Evolutionary conservation across 2,329 filamentous ascomycete genomes (phyloP).

Genomic region (Helotiales sp.): DNA sequence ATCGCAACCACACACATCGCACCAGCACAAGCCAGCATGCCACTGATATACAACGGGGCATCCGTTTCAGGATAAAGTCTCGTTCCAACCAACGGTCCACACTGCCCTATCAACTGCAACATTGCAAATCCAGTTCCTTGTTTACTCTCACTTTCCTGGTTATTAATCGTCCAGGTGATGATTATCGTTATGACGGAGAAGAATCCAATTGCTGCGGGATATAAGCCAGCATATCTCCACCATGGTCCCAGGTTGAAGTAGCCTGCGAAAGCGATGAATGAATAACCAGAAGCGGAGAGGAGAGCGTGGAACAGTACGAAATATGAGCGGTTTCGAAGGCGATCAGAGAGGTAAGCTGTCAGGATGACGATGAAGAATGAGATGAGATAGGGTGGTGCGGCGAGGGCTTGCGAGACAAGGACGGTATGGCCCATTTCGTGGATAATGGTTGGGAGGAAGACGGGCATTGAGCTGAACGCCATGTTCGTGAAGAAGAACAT

Average conservation of each 20-base stretch:
- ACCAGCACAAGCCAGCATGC: constrained; percentile 49
- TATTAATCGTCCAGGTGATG: constrained; percentile 88
- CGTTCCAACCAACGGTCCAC: constrained; percentile 47
- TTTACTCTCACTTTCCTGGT: constrained; percentile 67
- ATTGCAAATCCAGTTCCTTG: constrained; percentile 78
- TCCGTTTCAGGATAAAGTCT: constrained; percentile 53
- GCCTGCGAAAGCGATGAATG: constrained; percentile 59
- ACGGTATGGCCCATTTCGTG: constrained; percentile 71
- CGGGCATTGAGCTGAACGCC: constrained; percentile 82
- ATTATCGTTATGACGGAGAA: constrained; percentile 82
- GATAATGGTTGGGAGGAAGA: constrained; percentile 83
- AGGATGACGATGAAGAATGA: constrained; percentile 71
- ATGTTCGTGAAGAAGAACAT: constrained; percentile 91
- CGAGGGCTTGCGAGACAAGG: constrained; percentile 71
- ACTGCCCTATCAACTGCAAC: constrained; percentile 68
- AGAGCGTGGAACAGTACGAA: constrained; percentile 71
- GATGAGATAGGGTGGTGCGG: constrained; percentile 77
- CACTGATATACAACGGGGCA: constrained; percentile 47
- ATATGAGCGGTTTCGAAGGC: constrained; percentile 57
- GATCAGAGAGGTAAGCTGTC: constrained; percentile 73
- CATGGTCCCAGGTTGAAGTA: constrained; percentile 45
- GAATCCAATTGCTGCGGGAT: constrained; percentile 77
- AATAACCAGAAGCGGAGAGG: constrained; percentile 61
- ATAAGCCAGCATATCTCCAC: constrained; percentile 72
- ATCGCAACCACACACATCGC: constrained; percentile 49